Conservation (phyloP, 2,329 filamentous ascomycete genomes). For the Trichoderma sp. region DNA sequence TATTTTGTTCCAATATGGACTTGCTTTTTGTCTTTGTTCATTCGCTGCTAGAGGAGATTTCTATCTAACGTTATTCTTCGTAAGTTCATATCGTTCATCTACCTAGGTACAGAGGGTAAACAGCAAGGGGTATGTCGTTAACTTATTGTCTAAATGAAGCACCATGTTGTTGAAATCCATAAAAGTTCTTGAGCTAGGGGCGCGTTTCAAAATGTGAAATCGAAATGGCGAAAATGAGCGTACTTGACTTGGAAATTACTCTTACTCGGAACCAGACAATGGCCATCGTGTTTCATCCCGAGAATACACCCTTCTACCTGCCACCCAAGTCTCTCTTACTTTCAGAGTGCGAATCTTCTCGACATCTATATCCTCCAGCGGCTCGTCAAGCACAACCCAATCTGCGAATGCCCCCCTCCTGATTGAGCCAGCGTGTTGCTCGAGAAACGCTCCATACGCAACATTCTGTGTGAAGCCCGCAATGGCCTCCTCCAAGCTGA, state of each 20-base stretch:
- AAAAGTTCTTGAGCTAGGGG: background rate
- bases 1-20: background rate
- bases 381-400: constrained; percentile 65
- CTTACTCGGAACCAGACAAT: background rate
- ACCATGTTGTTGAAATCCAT: background rate
- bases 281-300: background rate
- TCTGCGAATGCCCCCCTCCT: constrained; percentile 61
- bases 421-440: constrained; percentile 58
- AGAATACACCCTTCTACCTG: constrained; percentile 49
- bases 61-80: background rate
- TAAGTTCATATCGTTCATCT: background rate
- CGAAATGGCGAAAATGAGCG: background rate
- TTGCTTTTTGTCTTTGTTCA: background rate
- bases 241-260: background rate
- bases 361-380: constrained; percentile 47
- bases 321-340: constrained; percentile 68
- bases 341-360: constrained; percentile 52
- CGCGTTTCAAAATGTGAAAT: no score
- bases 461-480: constrained; percentile 59
- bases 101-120: background rate
- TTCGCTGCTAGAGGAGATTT: background rate
- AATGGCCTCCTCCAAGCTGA: constrained; percentile 58
- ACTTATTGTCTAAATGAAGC: background rate
- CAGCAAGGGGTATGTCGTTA: background rate
- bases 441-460: constrained; percentile 57